A percentile compares a stretch with the other conserved stretches of the same genome.
These are phyloP conservation scores for Bonia amplexicaulis DNA, from an alignment of 176 grass and related monocot species.

Conservation along the genomic window DNA sequence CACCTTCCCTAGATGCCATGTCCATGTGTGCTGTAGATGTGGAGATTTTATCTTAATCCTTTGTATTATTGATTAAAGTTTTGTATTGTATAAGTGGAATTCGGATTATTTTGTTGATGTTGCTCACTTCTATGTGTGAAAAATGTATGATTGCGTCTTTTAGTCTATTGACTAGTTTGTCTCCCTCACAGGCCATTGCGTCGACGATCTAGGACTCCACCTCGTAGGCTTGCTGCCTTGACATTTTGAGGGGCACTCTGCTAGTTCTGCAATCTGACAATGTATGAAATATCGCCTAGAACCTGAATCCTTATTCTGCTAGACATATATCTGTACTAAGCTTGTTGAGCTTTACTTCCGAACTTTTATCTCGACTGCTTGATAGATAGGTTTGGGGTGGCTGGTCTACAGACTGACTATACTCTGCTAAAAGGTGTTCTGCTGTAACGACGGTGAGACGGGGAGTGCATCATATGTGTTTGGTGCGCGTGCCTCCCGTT, in stretches of 20 bases:
- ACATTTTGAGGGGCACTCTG: conserved; percentile 11
- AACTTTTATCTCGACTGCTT: not conserved
- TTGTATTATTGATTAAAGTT: not conserved
- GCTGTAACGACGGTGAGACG: not conserved
- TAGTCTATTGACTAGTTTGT: not conserved
- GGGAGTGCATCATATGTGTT: not conserved
- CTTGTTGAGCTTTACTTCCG: not conserved
- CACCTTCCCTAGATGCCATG: not conserved
- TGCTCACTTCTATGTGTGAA: not conserved
- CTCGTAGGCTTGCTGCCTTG: conserved; percentile 34
- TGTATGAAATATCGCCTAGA: not conserved
- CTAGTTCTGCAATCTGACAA: not conserved
- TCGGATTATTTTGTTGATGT: not conserved
- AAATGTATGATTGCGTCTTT: not conserved
- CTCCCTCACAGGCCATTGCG: conserved; percentile 28
- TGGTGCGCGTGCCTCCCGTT: not conserved
- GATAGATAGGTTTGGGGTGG: not conserved
- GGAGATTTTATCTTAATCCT: not conserved
- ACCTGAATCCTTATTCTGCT: not conserved
- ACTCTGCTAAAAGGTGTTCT: not conserved
- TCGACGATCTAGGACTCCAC: conserved; percentile 38
- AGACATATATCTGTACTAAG: not conserved
- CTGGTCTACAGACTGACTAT: not conserved
- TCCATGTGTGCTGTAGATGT: not conserved
- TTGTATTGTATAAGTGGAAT: not conserved